Evolutionary conservation across 2,329 filamentous ascomycete genomes (phyloP), one percentile per base, ranked within the genome.

Genomic region (Aspergillus unguis): DNA sequence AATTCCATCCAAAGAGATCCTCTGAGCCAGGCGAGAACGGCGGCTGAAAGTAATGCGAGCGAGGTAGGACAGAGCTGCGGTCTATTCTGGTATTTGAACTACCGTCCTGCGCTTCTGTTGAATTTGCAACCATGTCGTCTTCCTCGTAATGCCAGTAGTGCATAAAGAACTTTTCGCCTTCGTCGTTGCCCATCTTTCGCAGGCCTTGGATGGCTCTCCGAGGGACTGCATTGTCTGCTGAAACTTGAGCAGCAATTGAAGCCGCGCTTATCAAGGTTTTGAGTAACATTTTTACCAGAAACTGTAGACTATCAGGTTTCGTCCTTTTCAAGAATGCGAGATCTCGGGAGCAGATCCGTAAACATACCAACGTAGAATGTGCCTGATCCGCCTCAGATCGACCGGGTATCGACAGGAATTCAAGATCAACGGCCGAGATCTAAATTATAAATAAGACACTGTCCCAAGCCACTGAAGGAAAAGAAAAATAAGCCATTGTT

Each of bases 151-250:
- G 47, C 75, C 75, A 78, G 56, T 77, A 77, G 32, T 75, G 66
- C 32, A 71, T 61, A 46, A 71, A 75, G 62, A 78, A 78, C 59
- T 77, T 78, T 58, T 78, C 74, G 8, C 75, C 73, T 41, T 74
- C 70, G 38, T 78, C 73, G 5, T 56, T 58, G 38, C 66, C 73
- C 75, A 78, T 77, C 54, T 77, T 78, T 29, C 65, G 52, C 11
- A 61, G 43, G 7, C 57, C 57, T 5, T 41, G 58, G 26, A 52
- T 57, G 3, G 64, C 52, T 23, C 59, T 60, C 35, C 61, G 54
- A 10, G 62, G 58, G n/a, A 72, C 52, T 62, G 11, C 53, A 58
- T n/a, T 58, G 35, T 40, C 31, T 41, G 54, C 53, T 32, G 40
- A 44, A 32, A 42, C 51, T 26, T 42, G 43, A 33, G 48, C 44